These are phyloP conservation scores for Veloboletus limbatus DNA, from an alignment of 1,284 basidiomycete genomes.

Conservation along the genomic window DNA sequence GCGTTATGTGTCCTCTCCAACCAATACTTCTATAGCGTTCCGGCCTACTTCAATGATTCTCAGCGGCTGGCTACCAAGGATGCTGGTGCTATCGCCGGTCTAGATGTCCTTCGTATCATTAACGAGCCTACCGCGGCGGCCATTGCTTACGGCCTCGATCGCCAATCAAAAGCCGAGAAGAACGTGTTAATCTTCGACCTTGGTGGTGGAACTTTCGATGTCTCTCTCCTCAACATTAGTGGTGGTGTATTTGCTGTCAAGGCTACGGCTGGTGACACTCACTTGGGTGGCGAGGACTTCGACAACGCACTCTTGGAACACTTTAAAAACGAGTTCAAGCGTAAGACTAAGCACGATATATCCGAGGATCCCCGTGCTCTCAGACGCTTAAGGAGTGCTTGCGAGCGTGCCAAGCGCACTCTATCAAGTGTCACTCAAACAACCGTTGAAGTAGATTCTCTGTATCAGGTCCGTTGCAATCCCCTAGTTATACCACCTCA, in stretches of 20 bases:
- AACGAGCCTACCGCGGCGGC: constrained; percentile 96
- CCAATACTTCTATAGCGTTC: constrained; percentile 54
- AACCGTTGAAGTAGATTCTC: constrained; percentile 98
- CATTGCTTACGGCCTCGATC: constrained; percentile 92
- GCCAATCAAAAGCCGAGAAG: constrained; percentile 88
- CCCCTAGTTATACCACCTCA: constrained; percentile 1
- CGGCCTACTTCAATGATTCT: constrained; percentile 98
- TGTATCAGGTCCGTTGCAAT: constrained; percentile 73
- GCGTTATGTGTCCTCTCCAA: neutral
- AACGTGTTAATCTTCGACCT: constrained; percentile 99
- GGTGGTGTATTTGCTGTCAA: constrained; percentile 98
- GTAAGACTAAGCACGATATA: constrained; percentile 96
- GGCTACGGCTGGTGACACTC: constrained; percentile 98
- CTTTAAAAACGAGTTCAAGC: constrained; percentile 99
- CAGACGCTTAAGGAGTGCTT: constrained; percentile 92
- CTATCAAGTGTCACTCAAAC: constrained; percentile 98
- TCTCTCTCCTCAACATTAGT: constrained; percentile 94
- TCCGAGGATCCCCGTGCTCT: constrained; percentile 94
- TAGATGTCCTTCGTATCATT: constrained; percentile 96
- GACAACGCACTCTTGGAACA: constrained; percentile 97
- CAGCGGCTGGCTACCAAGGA: constrained; percentile 96
- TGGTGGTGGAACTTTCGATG: constrained; percentile 99
- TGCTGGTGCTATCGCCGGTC: constrained; percentile 88
- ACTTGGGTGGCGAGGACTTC: constrained; percentile 97
- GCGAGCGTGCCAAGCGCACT: constrained; percentile 99